A percentile compares a stretch with the other conserved stretches of the same genome.
phyloP scores from a whole-genome alignment of 441 rosid species.

The Geranium incanum region DNA sequence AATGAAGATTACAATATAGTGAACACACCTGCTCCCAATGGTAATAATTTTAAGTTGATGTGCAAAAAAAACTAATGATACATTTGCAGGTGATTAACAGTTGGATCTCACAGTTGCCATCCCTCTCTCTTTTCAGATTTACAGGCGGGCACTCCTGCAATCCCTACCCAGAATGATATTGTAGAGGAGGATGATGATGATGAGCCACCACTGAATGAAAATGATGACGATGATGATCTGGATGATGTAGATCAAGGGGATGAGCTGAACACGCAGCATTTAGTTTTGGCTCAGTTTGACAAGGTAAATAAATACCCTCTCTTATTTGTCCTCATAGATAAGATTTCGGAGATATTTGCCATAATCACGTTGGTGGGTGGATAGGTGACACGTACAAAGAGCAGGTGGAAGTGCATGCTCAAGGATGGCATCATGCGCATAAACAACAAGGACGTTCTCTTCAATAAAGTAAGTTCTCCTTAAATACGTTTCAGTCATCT shows the following conservation, averaged over 20 bases:
- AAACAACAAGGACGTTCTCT: constrained; percentile 89
- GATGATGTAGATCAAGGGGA: constrained; percentile 84
- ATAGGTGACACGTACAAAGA: constrained; percentile 94
- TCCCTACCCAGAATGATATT: constrained; percentile 38
- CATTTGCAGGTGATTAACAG: constrained; percentile 6
- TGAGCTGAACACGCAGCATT: constrained; percentile 83
- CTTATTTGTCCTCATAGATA: background rate
- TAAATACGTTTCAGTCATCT: background rate
- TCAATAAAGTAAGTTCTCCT: constrained; percentile 60
- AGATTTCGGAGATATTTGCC: no score
- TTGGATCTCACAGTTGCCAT: constrained; percentile 11
- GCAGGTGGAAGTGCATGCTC: constrained; percentile 88
- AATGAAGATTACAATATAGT: constrained; percentile 78
- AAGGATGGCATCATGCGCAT: constrained; percentile 97
- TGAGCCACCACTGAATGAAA: constrained; percentile 72
- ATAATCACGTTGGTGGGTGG: constrained; percentile 16
- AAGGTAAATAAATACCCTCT: constrained; percentile 42
- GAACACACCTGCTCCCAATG: constrained; percentile 85
- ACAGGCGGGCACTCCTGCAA: constrained; percentile 75
- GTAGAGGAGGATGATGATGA: constrained; percentile 60
- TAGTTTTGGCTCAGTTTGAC: constrained; percentile 95
- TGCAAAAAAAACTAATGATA: background rate
- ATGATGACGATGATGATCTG: constrained; percentile 65
- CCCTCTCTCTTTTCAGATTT: constrained; percentile 37
- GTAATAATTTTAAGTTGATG: constrained; percentile 30